Evolutionary conservation across 129 eudicot genomes (phyloP).

Genomic region (Helianthus annuus): DNA sequence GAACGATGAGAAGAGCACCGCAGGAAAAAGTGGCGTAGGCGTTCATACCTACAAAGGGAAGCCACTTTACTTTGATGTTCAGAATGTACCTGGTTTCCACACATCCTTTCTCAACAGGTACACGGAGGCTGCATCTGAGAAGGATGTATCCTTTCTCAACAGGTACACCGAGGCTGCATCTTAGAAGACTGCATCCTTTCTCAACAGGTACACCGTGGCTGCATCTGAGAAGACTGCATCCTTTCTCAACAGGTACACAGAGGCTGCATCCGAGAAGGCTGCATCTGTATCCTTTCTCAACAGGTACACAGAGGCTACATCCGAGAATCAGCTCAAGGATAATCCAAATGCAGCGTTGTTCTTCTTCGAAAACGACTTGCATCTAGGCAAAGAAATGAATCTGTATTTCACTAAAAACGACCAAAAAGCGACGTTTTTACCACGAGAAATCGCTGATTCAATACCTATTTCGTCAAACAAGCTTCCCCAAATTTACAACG

Average conservation of each 20-base stretch:
- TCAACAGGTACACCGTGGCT: too few species aligned
- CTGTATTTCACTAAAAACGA: constrained; percentile 32
- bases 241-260: too few species aligned
- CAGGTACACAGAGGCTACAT: constrained; percentile 48
- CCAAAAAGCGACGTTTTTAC: constrained; percentile 38
- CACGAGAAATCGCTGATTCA: constrained; percentile 42
- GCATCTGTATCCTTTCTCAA: too few species aligned
- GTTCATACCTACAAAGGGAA: constrained; percentile 35
- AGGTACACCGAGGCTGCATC: too few species aligned
- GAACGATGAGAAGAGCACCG: constrained; percentile 33
- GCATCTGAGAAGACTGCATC: too few species aligned
- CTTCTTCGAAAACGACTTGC: constrained; percentile 37
- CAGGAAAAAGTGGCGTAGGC: too few species aligned
- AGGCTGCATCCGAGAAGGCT: too few species aligned
- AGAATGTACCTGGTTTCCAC: background rate
- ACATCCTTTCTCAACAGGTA: too few species aligned
- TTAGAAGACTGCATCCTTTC: too few species aligned
- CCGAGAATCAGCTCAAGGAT: constrained; percentile 47
- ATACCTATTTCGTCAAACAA: constrained; percentile 53
- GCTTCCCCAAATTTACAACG: constrained; percentile 35
- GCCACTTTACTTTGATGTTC: constrained; percentile 34
- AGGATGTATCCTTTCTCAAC: too few species aligned
- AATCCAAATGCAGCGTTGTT: constrained; percentile 45
- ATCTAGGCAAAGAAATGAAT: constrained; percentile 37
- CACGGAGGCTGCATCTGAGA: too few species aligned